Base-by-base conservation (phyloP, 306 rosid genomes). In the Albizia julibrissin region DNA sequence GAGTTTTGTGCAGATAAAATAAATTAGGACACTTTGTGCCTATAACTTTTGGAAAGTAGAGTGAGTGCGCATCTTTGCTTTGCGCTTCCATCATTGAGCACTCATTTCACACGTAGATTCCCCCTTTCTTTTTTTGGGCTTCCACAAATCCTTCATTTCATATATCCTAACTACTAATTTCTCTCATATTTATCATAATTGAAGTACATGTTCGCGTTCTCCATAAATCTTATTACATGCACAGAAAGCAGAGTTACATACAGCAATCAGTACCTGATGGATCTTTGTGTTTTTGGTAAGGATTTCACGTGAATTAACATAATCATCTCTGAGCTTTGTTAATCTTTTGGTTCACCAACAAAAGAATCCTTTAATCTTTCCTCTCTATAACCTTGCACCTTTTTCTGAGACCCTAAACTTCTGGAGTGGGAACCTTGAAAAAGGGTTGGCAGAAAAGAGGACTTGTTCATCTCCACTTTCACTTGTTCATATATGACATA, bases 1-100 rank as follows among this genome's bases (percentile, higher is more conserved):
- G 44, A 66, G 7, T 33, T 6, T 66, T 66, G 42, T 15, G 1
- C 14, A 26, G 67, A 58, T 58, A 56, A 59, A 59, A 59, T 59
- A 22, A 9, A n/a, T 58, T 10, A 8, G 65, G 31, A 58, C 14
- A 58, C 33, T 3, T 4, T 59, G 16, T 0, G 67, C 13, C 15
- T 62, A 3, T 61, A 29, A 64, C 40, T 69, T 69, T 69, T 42
- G 52, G 52, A 18, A 66, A 8, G 39, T 15, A 11, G 16, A 66
- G 29, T 22, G 34, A 40, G 75, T 40, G 75, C 18, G 75, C 54
- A 70, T 70, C 54, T n/a, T 70, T 70, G 75, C 75, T 70, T 70
- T 70, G 75, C 54, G 2, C 52, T 70, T 70, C 33, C 34, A 66
- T 33, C 44, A 33, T 34, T 16, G 71, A 66, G 71, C 71, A 11